phyloP scores from a whole-genome alignment of 805 yeast species.

The Spathaspora passalidarum region DNA sequence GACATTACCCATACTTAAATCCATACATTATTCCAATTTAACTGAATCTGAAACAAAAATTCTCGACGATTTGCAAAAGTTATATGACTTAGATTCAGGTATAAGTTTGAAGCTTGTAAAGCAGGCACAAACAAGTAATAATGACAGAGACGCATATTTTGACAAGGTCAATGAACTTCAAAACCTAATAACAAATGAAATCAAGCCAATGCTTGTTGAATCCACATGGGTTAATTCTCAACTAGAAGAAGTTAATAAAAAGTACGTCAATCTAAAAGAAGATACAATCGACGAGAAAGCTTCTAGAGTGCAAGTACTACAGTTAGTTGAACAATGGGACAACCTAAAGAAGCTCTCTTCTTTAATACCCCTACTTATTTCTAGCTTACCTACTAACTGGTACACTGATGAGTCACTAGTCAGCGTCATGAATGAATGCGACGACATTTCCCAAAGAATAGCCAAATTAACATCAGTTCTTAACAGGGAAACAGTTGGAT shows the following conservation, averaged over 20 bases:
- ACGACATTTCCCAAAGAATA: constrained; percentile 17
- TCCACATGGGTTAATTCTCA: constrained; percentile 13
- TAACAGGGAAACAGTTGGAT: constrained; percentile 13
- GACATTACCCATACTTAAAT: constrained; percentile 30
- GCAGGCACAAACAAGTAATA: constrained; percentile 3
- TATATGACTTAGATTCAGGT: constrained; percentile 16
- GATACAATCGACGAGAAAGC: constrained; percentile 6
- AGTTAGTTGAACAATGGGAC: constrained; percentile 18
- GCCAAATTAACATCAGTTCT: constrained; percentile 16
- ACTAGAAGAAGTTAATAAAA: constrained; percentile 7
- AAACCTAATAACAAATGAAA: constrained; percentile 5
- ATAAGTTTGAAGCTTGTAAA: not conserved
- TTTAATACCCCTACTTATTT: constrained; percentile 30
- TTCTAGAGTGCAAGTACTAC: constrained; percentile 4
- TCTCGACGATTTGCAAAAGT: constrained; percentile 17
- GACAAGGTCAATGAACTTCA: constrained; percentile 6
- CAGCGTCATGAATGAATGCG: constrained; percentile 27
- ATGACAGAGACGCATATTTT: constrained; percentile 3
- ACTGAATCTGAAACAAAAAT: constrained; percentile 26
- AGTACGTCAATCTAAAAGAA: constrained; percentile 11
- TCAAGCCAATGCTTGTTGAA: constrained; percentile 18
- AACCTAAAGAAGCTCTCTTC: constrained; percentile 21
- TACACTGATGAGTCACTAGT: constrained; percentile 25
- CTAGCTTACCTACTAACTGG: constrained; percentile 37
- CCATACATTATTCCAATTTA: constrained; percentile 29